A percentile compares a stretch with the other conserved stretches of the same genome.
These are phyloP conservation scores for Stephania yunnanensis DNA, from an alignment of 164 flowering plant genomes.

Conservation along the genomic window DNA sequence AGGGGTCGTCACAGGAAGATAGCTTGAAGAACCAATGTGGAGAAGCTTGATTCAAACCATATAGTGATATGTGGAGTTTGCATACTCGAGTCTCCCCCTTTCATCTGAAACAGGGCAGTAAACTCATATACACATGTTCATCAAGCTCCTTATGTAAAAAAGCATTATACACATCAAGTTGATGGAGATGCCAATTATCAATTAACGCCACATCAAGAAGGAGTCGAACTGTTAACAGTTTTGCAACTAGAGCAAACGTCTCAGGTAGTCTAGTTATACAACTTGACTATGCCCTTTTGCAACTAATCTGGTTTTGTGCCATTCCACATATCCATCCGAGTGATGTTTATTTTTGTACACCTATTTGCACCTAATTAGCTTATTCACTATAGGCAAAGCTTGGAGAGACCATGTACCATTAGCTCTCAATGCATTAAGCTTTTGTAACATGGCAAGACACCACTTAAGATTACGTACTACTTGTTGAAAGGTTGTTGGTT, in stretches of 20 bases:
- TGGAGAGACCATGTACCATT: background rate
- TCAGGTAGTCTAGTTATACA: background rate
- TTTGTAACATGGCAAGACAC: background rate
- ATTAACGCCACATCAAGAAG: background rate
- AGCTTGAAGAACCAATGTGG: background rate
- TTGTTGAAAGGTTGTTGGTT: background rate
- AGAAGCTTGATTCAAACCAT: conserved; percentile 3
- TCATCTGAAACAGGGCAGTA: background rate
- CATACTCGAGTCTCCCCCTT: conserved; percentile 4
- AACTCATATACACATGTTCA: background rate
- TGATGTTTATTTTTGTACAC: background rate
- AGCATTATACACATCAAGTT: background rate
- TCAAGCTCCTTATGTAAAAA: background rate
- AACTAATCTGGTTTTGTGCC: background rate
- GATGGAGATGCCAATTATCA: background rate
- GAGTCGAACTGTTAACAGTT: background rate
- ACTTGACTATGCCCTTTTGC: background rate
- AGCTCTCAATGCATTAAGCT: background rate
- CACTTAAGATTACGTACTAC: background rate
- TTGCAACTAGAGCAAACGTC: background rate
- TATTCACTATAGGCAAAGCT: background rate
- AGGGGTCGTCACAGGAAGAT: background rate
- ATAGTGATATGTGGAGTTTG: background rate
- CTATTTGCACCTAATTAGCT: background rate
- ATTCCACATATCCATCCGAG: background rate